A percentile compares a stretch with the other conserved stretches of the same genome.
Conservation (phyloP, 805 yeast species). For the Teunomyces kruisii region DNA sequence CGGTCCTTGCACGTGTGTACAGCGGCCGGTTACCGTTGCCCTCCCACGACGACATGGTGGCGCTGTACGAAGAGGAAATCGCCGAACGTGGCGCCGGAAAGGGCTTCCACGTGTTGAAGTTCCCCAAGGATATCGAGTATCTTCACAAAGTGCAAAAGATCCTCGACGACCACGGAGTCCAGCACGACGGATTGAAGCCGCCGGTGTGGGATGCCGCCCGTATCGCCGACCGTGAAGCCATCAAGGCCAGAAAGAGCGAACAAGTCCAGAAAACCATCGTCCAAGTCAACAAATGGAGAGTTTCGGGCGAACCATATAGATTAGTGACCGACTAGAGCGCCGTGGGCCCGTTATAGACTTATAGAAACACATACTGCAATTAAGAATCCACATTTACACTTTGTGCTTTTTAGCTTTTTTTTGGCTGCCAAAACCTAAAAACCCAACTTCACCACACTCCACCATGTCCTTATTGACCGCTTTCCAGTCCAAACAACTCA, state of each 20-base stretch:
- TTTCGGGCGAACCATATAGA: constrained; percentile 1
- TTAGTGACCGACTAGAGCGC: background rate
- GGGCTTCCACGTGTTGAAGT: constrained; percentile 17
- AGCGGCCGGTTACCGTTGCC: constrained; percentile 33
- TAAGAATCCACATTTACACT: background rate
- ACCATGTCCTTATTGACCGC: background rate
- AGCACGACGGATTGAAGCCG: constrained; percentile 19
- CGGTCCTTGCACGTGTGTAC: constrained; percentile 30
- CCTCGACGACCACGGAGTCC: constrained; percentile 12
- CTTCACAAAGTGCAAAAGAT: constrained; percentile 17
- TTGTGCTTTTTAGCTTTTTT: background rate
- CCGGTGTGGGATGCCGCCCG: constrained; percentile 17
- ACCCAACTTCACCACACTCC: background rate
- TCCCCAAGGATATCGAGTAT: constrained; percentile 19
- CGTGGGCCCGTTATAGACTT: background rate
- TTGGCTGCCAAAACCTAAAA: constrained; percentile 2
- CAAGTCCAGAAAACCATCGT: background rate
- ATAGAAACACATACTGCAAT: background rate
- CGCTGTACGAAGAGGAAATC: constrained; percentile 25
- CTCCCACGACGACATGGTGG: constrained; percentile 19
- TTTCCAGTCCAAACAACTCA: background rate
- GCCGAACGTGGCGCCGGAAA: constrained; percentile 20
- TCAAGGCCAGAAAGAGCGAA: constrained; percentile 14
- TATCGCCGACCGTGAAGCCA: constrained; percentile 13
- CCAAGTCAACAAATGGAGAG: constrained; percentile 3